Evolutionary conservation across 1,284 basidiomycete species (phyloP).

Genomic region (Tilletia indica): DNA sequence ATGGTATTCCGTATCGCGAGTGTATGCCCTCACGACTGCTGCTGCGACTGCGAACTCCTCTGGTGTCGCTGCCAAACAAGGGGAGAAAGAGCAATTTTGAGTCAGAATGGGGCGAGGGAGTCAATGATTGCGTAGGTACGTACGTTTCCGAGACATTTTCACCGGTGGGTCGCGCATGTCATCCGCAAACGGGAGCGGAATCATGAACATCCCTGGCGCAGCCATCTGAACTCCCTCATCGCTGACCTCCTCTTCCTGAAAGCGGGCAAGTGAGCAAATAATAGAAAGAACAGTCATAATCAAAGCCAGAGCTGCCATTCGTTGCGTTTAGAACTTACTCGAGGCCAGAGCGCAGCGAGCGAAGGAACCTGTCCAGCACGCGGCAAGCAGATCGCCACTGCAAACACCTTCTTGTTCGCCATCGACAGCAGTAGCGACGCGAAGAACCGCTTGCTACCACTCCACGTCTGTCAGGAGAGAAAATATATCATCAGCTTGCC

Average conservation of each 20-base stretch:
- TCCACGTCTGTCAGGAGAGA: slow-evolving; percentile 64
- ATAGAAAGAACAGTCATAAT: not conserved
- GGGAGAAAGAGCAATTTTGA: not conserved
- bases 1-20: slow-evolving; percentile 74
- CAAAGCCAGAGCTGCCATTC: not conserved
- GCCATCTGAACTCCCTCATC: slow-evolving; percentile 72
- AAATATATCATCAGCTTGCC: not conserved
- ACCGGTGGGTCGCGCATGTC: slow-evolving; percentile 77
- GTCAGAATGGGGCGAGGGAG: not conserved
- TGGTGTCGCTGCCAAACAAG: slow-evolving; percentile 62
- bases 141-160: slow-evolving; percentile 38
- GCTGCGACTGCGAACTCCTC: slow-evolving; percentile 69
- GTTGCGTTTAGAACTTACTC: slow-evolving; percentile 58
- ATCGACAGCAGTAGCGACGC: slow-evolving; percentile 80
- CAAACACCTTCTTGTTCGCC: slow-evolving; percentile 77
- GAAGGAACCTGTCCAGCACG: slow-evolving; percentile 72
- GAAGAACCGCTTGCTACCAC: slow-evolving; percentile 88
- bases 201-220: slow-evolving; percentile 87
- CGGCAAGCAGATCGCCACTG: slow-evolving; percentile 70
- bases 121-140: slow-evolving; percentile 41
- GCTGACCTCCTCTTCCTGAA: slow-evolving; percentile 68
- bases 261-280: not conserved
- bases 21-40: slow-evolving; percentile 74
- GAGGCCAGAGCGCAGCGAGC: slow-evolving; percentile 80
- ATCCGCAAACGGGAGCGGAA: slow-evolving; percentile 87